Evolutionary conservation across 257 asterid genomes (phyloP).

Genomic region (Nicotiana tabacum): DNA sequence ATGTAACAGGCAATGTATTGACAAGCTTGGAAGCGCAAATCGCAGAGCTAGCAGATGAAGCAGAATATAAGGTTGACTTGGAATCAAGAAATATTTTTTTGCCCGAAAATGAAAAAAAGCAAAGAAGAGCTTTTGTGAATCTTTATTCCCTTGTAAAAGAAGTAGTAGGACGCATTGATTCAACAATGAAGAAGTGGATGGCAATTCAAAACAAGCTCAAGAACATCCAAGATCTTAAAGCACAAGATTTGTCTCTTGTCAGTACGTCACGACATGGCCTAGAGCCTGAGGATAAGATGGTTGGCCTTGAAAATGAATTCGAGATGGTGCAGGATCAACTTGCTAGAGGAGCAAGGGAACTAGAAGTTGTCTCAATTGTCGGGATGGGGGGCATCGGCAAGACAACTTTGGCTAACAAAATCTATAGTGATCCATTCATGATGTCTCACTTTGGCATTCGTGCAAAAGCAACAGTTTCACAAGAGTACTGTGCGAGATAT

Average conservation of each 20-base stretch:
- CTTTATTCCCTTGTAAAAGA: neutral
- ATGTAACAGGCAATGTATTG: neutral
- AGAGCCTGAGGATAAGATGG: neutral
- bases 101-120: neutral
- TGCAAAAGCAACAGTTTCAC: slow-evolving; percentile 8
- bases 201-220: neutral
- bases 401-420: slow-evolving; percentile 15
- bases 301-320: neutral
- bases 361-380: neutral
- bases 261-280: neutral
- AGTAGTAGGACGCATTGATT: neutral
- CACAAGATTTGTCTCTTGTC: neutral
- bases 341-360: neutral
- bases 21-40: neutral
- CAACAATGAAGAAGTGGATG: neutral
- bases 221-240: neutral
- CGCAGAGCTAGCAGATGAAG: neutral
- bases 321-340: neutral
- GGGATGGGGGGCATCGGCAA: slow-evolving; percentile 17
- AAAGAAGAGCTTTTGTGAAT: neutral
- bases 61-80: neutral
- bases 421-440: neutral
- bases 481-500: neutral
- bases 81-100: neutral
- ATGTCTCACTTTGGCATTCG: neutral